Evolutionary conservation across 2,329 filamentous ascomycete species (phyloP).

Genomic region (Trichoderma sp.): DNA sequence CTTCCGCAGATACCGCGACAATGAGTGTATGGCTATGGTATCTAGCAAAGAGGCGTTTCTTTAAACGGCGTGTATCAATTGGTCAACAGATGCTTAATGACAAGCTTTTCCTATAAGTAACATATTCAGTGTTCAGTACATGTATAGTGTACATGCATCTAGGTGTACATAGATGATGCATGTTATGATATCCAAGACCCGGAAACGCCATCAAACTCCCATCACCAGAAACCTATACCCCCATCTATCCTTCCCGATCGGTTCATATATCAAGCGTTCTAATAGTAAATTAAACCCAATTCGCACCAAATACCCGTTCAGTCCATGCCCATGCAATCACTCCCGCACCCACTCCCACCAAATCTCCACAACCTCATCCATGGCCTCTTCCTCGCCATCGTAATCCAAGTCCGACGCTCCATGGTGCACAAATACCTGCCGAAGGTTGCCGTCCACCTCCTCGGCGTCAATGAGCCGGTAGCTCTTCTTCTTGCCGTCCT

Average conservation of each 20-base stretch:
- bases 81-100: background rate
- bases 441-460: constrained; percentile 41
- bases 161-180: background rate
- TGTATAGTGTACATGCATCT: background rate
- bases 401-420: constrained; percentile 20
- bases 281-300: background rate
- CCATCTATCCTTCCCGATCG: background rate
- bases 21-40: no score
- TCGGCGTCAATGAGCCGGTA: constrained; percentile 47
- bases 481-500: constrained; percentile 46
- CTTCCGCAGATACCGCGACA: background rate
- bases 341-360: constrained; percentile 38
- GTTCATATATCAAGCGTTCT: constrained; percentile 2
- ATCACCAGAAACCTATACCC: background rate
- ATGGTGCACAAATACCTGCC: constrained; percentile 53
- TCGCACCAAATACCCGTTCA: background rate
- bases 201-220: background rate
- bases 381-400: constrained; percentile 38
- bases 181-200: background rate
- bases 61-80: no score
- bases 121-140: no score
- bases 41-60: no score
- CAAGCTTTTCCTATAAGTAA: background rate
- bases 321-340: background rate
- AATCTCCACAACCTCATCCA: constrained; percentile 48